Evolutionary conservation across 1,284 basidiomycete genomes (phyloP), one percentile per base, ranked within the genome.

Genomic region (Gymnopus androsaceus): DNA sequence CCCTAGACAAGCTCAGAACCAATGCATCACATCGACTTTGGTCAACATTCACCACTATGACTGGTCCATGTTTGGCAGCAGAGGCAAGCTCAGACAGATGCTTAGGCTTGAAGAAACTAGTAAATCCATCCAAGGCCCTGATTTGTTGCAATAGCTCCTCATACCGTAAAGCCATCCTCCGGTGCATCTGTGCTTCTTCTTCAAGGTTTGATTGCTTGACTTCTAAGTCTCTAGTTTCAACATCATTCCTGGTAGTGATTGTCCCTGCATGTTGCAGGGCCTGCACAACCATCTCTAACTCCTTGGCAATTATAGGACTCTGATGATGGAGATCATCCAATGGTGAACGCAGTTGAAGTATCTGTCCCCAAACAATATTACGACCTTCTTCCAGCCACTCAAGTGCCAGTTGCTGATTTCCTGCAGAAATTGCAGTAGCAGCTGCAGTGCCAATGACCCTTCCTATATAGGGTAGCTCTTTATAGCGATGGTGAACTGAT

Each of bases 121-220:
- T n/a, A n/a, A n/a, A n/a, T n/a, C n/a, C n/a, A n/a, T n/a, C n/a
- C n/a, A n/a, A n/a, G n/a, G n/a, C n/a, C n/a, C n/a, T n/a, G n/a
- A n/a, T 50, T 59, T 25, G 55, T 42, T 41, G 17, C 57, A 21
- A n/a, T 57, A 60, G 28, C 44, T 15, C n/a, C n/a, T n/a, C n/a
- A n/a, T n/a, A n/a, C n/a, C 12, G 50, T 36, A 50, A 60, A 60
- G 1, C 55, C 52, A 11, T 38, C 25, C 17, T 51, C 25, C 25
- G 3, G 9, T 49, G 28, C 15, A 27, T 19, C 6, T 34, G 47
- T 17, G 44, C 33, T 54, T 34, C 31, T 21, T 40, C 3, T 21
- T 47, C 30, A 3, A 3, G 28, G 23, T 28, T n/a, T 27, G 25
- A 14, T 31, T 6, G n/a, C 15, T 15, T 30, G 8, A 4, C 9